Conservation (phyloP, 805 yeast species). For the Torulaspora indica region DNA sequence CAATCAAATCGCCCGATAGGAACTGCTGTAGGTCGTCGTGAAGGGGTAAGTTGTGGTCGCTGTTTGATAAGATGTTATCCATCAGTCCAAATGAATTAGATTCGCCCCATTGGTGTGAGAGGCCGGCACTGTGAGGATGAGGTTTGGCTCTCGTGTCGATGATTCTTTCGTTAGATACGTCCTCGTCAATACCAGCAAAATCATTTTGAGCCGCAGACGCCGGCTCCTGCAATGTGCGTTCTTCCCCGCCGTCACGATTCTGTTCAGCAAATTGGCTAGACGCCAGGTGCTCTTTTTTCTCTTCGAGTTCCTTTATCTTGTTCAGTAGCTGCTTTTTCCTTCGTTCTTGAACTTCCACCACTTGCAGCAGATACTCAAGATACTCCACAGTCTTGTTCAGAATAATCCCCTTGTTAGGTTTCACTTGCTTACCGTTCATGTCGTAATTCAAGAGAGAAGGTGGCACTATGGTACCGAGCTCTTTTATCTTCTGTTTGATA, state of each 20-base stretch:
- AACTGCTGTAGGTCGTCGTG: constrained; percentile 32
- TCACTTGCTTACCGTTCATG: constrained; percentile 53
- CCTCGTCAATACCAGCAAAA: constrained; percentile 5
- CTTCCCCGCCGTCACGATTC: neutral
- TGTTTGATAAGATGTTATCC: constrained; percentile 1
- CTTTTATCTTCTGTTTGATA: constrained; percentile 83
- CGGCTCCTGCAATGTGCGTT: neutral
- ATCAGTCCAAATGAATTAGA: neutral
- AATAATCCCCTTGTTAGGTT: constrained; percentile 79
- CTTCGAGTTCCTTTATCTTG: constrained; percentile 38
- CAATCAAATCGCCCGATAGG: constrained; percentile 31
- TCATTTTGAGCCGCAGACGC: neutral
- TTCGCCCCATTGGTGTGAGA: constrained; percentile 1
- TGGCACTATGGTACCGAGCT: constrained; percentile 75
- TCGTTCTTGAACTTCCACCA: constrained; percentile 51
- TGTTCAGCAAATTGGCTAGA: neutral
- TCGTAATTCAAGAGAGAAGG: constrained; percentile 55
- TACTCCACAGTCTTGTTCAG: constrained; percentile 77
- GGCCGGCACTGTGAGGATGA: constrained; percentile 7
- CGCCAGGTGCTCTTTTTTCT: constrained; percentile 10
- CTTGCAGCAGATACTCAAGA: constrained; percentile 58
- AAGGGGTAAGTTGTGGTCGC: constrained; percentile 2
- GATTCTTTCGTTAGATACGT: constrained; percentile 24
- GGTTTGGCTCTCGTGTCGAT: constrained; percentile 29
- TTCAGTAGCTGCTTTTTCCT: constrained; percentile 41